Base-by-base conservation (phyloP, 1,284 basidiomycete genomes). In the Pseudozyma sp. region DNA sequence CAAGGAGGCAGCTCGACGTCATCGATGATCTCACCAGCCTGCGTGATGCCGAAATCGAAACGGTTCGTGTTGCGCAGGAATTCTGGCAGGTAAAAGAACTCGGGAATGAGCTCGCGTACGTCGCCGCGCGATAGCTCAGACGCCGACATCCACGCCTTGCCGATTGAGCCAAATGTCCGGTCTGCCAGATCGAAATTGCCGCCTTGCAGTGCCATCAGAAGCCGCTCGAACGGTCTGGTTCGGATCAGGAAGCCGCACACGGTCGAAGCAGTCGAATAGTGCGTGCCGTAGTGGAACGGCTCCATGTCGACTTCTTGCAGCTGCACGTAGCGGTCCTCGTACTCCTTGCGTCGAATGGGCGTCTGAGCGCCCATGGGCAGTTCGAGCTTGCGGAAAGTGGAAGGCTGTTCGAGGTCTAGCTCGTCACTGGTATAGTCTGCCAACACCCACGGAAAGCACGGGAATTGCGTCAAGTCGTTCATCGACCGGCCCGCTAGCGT, bases 131-230 rank as follows among this genome's bases (percentile, higher is more conserved):
- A 89, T 73, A 95, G 93, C 49, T 89, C 87, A 0, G 93, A 92
- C 35, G 94, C 94, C 31, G 94, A 96, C 50, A 90, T 88, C 86
- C 93, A 97, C 1, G 94, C 89, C 67, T 92, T 87, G 37, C 89
- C 65, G 19, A 82, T 86, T 29, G 75, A 93, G 87, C 89, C 90
- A 85, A 98, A 98, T 13, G 97, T 86, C 29, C 95, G 88, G 86
- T 97, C 94, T 0, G 95, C 94, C n/a, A 97, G 86, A 86, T 97
- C 95, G 89, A 94, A 97, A 77, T 92, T 92, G n/a, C 94, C 81
- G 17, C 81, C 81, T 51, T 83, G 81, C 48, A 83, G 54, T 7
- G 75, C 78, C 40, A 78, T 68, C 37, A 82, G 59, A 29, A 80
- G 40, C 7, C 75, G 64, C 45, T 81, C 74, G 52, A 78, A 83